Evolutionary conservation across 163 green algal genomes (phyloP).

Genomic region (Chlamydomonas reinhardtii): DNA sequence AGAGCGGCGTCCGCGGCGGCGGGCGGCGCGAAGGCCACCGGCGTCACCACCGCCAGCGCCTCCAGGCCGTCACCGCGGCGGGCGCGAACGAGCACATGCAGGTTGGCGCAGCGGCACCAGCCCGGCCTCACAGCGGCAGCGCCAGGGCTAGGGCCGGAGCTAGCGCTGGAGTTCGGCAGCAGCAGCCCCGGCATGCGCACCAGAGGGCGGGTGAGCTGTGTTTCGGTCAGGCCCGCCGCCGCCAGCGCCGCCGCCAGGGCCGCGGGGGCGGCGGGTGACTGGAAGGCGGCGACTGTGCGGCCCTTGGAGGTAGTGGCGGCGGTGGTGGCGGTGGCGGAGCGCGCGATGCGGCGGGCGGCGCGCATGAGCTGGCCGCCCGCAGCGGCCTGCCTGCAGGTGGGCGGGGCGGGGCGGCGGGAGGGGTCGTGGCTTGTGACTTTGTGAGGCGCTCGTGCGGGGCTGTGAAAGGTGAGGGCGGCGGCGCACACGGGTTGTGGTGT

Average conservation of each 20-base stretch:
- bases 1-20: conserved; percentile 4
- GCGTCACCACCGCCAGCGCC: conserved; percentile 74
- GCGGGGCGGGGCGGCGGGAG: too few relatives aligned
- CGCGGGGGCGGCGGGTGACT: conserved; percentile 11
- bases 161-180: too few relatives aligned
- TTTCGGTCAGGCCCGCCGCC: neutral
- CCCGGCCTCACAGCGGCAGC: neutral
- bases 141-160: too few relatives aligned
- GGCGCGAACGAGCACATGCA: conserved; percentile 69
- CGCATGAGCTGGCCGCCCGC: too few relatives aligned
- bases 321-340: neutral
- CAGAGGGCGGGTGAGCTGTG: conserved; percentile 11
- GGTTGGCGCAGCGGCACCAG: conserved; percentile 59
- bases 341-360: conserved; percentile 10
- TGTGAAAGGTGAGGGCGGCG: too few relatives aligned
- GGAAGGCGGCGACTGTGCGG: neutral
- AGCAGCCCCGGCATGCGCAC: neutral
- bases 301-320: neutral
- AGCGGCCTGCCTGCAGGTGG: too few relatives aligned
- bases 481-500: too few relatives aligned
- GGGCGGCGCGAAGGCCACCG: conserved; percentile 53
- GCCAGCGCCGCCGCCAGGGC: conserved; percentile 19
- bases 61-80: conserved; percentile 80
- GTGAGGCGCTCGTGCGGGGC: too few relatives aligned
- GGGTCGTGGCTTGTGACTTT: too few relatives aligned